Conservation (phyloP, 2,329 filamentous ascomycete species). For the Parastagonospora nodorum region DNA sequence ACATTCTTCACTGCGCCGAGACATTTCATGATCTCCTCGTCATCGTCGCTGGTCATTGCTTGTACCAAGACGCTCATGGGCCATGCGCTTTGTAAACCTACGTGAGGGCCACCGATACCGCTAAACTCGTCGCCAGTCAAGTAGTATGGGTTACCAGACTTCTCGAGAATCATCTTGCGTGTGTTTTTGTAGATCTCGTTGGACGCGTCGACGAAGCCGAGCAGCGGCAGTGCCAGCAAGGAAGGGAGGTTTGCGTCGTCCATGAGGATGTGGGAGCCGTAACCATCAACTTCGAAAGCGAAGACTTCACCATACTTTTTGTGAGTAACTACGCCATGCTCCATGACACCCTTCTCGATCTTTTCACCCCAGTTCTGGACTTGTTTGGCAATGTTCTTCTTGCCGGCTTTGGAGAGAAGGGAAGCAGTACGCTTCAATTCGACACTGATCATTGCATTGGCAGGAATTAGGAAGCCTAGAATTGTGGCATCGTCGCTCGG, state of each 20-base stretch:
- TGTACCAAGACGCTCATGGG: conserved; percentile 94
- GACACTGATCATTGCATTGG: conserved; percentile 94
- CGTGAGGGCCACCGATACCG: conserved; percentile 84
- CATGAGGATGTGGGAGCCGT: conserved; percentile 82
- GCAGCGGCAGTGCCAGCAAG: conserved; percentile 74
- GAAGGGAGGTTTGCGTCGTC: conserved; percentile 89
- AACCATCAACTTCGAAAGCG: conserved; percentile 87
- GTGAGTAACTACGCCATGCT: conserved; percentile 80
- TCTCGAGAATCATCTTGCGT: conserved; percentile 77
- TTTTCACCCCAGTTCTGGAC: conserved; percentile 63
- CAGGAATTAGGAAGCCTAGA: conserved; percentile 90
- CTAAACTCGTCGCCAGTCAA: conserved; percentile 76
- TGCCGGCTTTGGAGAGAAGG: conserved; percentile 67
- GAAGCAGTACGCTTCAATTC: conserved; percentile 77
- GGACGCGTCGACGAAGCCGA: conserved; percentile 71
- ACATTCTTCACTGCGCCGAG: conserved; percentile 76
- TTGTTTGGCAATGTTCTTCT: conserved; percentile 55
- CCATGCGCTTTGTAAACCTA: conserved; percentile 91
- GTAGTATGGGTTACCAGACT: conserved; percentile 85
- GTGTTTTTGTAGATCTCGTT: conserved; percentile 86
- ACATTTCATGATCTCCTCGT: conserved; percentile 77
- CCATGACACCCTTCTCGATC: conserved; percentile 79
- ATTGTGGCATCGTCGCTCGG: conserved; percentile 96
- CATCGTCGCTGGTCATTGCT: conserved; percentile 83
- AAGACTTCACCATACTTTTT: conserved; percentile 78